Evolutionary conservation across 768 basidiomycete species (phyloP).

Genomic region (Tulasnella sp.): DNA sequence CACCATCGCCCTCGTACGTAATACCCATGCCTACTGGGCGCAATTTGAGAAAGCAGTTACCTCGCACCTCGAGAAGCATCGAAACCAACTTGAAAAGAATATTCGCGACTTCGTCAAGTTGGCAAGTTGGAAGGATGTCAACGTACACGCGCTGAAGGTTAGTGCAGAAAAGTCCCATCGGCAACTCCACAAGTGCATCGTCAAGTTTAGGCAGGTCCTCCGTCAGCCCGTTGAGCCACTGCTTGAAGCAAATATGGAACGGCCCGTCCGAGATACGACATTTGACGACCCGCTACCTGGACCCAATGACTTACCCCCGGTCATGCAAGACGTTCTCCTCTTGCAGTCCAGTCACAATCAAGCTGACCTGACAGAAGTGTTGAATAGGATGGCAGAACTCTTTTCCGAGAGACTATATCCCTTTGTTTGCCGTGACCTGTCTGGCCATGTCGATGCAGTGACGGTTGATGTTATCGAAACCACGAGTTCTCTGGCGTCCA

Average conservation of each 20-base stretch:
- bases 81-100: constrained; percentile 59
- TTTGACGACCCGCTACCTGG: not conserved
- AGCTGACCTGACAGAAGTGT: not conserved
- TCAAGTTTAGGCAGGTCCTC: constrained; percentile 87
- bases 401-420: not conserved
- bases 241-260: constrained; percentile 27
- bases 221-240: constrained; percentile 44
- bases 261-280: not conserved
- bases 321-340: not conserved
- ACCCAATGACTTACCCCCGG: not conserved
- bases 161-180: constrained; percentile 86
- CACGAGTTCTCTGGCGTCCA: constrained; percentile 41
- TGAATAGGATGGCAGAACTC: not conserved
- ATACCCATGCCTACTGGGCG: constrained; percentile 50
- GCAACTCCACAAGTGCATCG: constrained; percentile 79
- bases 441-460: constrained; percentile 37
- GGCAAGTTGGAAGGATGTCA: constrained; percentile 97
- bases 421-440: not conserved
- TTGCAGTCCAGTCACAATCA: not conserved
- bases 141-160: constrained; percentile 83
- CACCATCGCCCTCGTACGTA: constrained; percentile 47
- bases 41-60: constrained; percentile 44
- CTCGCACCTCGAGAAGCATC: constrained; percentile 43
- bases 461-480: constrained; percentile 54
- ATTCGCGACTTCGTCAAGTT: constrained; percentile 80